phyloP scores from a whole-genome alignment of 2,329 filamentous ascomycete species.

The Pseudogymnoascus verrucosus region DNA sequence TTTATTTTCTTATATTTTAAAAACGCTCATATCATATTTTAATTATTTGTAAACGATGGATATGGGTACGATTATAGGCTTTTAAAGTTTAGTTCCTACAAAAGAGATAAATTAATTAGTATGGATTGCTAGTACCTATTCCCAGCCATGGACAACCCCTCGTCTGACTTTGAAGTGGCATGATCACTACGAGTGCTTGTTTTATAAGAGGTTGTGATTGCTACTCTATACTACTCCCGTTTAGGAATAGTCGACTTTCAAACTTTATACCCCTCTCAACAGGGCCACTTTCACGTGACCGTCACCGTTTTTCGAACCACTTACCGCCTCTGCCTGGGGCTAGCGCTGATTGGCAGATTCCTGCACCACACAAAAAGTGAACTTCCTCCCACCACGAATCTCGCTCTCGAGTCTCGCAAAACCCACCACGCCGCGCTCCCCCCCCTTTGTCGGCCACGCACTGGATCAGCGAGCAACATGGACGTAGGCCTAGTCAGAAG shows the following conservation, averaged over 20 bases:
- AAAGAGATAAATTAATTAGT: not conserved
- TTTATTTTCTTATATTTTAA: not conserved
- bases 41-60: not conserved
- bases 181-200: not conserved
- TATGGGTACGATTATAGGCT: not conserved
- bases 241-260: not conserved
- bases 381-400: conserved; percentile 6
- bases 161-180: not conserved
- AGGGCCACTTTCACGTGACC: not conserved
- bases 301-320: not conserved
- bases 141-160: not conserved
- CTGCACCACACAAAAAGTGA: conserved; percentile 7
- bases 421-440: conserved; percentile 4
- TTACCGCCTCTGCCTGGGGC: conserved; percentile 4
- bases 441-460: conserved; percentile 2
- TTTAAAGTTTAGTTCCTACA: not conserved
- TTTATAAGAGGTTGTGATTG: not conserved
- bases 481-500: conserved; percentile 66
- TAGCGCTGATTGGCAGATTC: conserved; percentile 6
- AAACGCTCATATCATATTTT: not conserved
- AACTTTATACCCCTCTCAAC: conserved; percentile 4
- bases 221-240: not conserved
- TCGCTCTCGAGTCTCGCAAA: conserved; percentile 8
- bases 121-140: not conserved
- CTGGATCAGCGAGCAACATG: conserved; percentile 39